Conservation (phyloP, 1,139 yeast species). For the Zygosaccharomyces sapae region DNA sequence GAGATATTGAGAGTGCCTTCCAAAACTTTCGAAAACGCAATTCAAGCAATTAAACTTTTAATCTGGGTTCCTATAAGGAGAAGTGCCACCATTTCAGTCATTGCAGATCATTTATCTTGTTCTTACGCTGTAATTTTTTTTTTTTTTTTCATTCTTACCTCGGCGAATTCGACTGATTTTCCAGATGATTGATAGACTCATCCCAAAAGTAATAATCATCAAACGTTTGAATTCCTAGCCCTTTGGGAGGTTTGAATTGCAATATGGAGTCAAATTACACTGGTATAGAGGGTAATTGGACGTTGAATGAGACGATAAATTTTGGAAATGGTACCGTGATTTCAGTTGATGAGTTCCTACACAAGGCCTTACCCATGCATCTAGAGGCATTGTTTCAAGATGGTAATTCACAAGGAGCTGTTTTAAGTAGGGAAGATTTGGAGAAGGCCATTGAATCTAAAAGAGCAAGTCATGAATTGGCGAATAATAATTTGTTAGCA, state of each 20-base stretch:
- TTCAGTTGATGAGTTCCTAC: constrained; percentile 38
- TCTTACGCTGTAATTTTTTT: neutral
- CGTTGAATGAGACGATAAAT: neutral
- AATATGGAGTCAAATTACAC: constrained; percentile 2
- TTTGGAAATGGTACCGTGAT: constrained; percentile 27
- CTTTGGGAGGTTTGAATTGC: neutral
- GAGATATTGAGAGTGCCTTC: too few relatives aligned
- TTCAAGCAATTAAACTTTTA: neutral
- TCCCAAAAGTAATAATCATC: too few relatives aligned
- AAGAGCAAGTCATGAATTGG: neutral
- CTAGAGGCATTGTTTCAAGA: constrained; percentile 34
- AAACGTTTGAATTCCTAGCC: neutral
- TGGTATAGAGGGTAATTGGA: neutral
- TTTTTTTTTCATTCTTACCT: neutral
- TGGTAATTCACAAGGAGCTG: constrained; percentile 13
- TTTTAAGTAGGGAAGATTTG: neutral
- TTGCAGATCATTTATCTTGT: neutral
- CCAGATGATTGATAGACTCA: neutral
- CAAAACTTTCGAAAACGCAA: too few relatives aligned
- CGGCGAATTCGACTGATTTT: neutral
- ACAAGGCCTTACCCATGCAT: constrained; percentile 36
- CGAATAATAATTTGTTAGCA: neutral
- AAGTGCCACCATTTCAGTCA: neutral
- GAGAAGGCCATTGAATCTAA: neutral
- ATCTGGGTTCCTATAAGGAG: neutral